phyloP scores from a whole-genome alignment of 164 flowering plant species.

The Nymphaea thermarum region DNA sequence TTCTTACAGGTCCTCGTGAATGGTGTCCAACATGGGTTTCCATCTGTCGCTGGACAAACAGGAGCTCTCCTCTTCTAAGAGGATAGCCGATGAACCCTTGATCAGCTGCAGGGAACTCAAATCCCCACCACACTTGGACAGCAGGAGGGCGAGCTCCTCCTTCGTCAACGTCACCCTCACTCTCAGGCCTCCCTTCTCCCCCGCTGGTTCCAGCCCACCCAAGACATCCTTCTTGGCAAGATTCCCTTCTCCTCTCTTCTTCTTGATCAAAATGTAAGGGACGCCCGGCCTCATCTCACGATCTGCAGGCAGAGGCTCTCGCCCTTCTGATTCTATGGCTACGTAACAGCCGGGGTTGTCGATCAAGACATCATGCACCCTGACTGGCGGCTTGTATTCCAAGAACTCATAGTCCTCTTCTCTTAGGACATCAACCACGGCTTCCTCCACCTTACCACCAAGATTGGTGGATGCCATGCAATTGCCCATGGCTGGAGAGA shows the following conservation, averaged over 20 bases:
- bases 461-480: not conserved
- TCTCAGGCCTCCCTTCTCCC: constrained; percentile 7
- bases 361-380: not conserved
- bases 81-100: not conserved
- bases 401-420: not conserved
- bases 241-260: not conserved
- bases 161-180: constrained; percentile 11
- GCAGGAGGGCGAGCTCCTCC: constrained; percentile 4
- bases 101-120: constrained; percentile 1
- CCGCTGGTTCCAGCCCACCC: not conserved
- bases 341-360: not conserved
- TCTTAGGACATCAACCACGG: not conserved
- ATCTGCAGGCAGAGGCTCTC: not conserved
- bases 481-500: constrained; percentile 1
- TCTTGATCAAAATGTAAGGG: not conserved
- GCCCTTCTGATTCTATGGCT: not conserved
- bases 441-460: not conserved
- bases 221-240: not conserved
- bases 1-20: not conserved
- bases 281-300: not conserved
- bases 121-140: constrained; percentile 3
- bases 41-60: not conserved
- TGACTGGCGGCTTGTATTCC: not conserved
- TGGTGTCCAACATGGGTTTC: not conserved
- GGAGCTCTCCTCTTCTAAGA: not conserved